phyloP scores from a whole-genome alignment of 1,284 basidiomycete species.

The Apiotrichum siamense region DNA sequence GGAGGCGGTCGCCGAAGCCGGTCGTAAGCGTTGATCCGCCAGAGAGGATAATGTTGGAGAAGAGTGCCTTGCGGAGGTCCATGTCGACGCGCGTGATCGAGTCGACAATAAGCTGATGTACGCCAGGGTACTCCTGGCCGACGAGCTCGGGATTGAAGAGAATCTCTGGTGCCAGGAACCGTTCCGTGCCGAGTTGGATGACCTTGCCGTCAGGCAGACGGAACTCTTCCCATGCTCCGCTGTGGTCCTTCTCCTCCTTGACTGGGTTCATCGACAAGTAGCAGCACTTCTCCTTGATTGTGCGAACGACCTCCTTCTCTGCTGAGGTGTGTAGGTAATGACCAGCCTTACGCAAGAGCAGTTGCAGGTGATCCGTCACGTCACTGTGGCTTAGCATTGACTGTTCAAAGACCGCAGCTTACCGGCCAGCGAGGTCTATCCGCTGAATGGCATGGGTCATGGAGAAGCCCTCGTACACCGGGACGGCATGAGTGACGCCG shows the following conservation, averaged over 20 bases:
- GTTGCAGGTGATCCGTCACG: constrained; percentile 92
- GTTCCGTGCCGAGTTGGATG: constrained; percentile 85
- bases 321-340: constrained; percentile 95
- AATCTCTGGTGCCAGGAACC: constrained; percentile 95
- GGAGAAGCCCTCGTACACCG: constrained; percentile 98
- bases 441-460: constrained; percentile 97
- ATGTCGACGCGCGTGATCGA: constrained; percentile 53
- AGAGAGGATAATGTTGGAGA: constrained; percentile 92
- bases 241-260: constrained; percentile 88
- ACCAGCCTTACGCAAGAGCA: constrained; percentile 87
- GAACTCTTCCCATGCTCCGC: constrained; percentile 77
- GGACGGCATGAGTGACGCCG: constrained; percentile 97
- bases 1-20: constrained; percentile 91
- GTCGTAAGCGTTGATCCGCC: constrained; percentile 92
- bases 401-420: no score
- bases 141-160: constrained; percentile 96
- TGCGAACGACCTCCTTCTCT: constrained; percentile 92
- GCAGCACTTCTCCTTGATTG: constrained; percentile 97
- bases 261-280: constrained; percentile 85
- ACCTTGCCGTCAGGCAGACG: constrained; percentile 91
- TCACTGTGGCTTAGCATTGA: no score
- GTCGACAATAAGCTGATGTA: constrained; percentile 72
- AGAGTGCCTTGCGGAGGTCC: constrained; percentile 90
- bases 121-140: constrained; percentile 92
- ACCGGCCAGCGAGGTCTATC: constrained; percentile 93